Percentiles rank a stretch among this genome's conserved stretches.
Conservation (phyloP, 352 stramenopile species). For the Lagenidium sp. region DNA sequence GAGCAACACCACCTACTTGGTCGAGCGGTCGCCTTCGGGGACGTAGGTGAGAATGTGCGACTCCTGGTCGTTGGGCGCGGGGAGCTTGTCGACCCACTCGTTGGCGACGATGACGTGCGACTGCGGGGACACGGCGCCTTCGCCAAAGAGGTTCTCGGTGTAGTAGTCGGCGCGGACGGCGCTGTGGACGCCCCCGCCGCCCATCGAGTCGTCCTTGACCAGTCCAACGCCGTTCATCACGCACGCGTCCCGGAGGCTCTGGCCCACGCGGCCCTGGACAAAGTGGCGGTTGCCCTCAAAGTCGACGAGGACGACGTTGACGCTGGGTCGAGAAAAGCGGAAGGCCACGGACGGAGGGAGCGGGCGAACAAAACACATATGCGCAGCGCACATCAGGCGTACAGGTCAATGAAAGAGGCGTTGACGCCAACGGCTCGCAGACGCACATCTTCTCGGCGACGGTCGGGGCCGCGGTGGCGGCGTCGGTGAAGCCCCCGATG, state of each 20-base stretch:
- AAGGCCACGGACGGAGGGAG: too few species aligned
- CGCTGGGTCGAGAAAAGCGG: constrained; percentile 20
- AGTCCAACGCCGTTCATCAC: constrained; percentile 65
- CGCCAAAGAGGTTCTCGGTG: constrained; percentile 84
- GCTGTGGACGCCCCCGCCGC: constrained; percentile 61
- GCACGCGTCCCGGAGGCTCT: constrained; percentile 78
- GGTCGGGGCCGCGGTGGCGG: constrained; percentile 14
- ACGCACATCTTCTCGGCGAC: constrained; percentile 25
- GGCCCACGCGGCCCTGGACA: constrained; percentile 65
- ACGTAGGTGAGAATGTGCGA: constrained; percentile 77
- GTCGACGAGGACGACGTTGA: constrained; percentile 82
- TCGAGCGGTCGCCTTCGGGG: constrained; percentile 65
- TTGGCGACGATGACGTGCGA: constrained; percentile 86
- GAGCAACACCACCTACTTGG: constrained; percentile 37
- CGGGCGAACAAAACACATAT: too few species aligned
- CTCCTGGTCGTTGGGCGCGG: constrained; percentile 56
- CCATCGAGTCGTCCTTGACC: constrained; percentile 83
- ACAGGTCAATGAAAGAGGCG: neutral
- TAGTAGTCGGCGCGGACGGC: constrained; percentile 67
- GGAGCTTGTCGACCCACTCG: constrained; percentile 81
- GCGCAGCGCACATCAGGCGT: too few species aligned
- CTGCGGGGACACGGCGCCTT: constrained; percentile 70
- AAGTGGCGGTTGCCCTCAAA: constrained; percentile 84
- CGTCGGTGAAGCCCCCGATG: constrained; percentile 19
- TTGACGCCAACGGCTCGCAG: too few species aligned